Evolutionary conservation across 106 monocot genomes (phyloP).

Genomic region (Acanthochlamys bracteata): DNA sequence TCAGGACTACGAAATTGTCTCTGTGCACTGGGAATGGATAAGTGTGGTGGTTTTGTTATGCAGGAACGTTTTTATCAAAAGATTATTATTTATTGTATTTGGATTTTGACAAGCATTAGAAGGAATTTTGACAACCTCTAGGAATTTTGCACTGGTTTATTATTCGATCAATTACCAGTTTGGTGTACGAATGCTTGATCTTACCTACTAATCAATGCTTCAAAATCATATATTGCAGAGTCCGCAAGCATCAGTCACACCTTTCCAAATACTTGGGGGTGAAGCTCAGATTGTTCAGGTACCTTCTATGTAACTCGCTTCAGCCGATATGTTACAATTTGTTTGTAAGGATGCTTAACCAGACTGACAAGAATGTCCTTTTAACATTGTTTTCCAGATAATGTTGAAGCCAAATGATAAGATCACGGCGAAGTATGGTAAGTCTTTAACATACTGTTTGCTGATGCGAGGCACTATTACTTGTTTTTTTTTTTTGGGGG

Average conservation of each 20-base stretch:
- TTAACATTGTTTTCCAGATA: constrained; percentile 41
- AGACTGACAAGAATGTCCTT: neutral
- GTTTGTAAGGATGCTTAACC: neutral
- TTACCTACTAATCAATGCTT: neutral
- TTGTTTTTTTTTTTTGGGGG: neutral
- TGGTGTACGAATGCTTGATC: neutral
- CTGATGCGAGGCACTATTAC: neutral
- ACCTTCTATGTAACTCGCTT: neutral
- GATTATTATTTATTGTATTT: neutral
- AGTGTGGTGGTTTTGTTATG: neutral
- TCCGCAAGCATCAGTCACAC: constrained; percentile 46
- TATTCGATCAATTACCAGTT: neutral
- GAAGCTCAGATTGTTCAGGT: constrained; percentile 96
- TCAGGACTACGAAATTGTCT: too few relatives aligned
- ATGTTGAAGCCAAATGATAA: constrained; percentile 94
- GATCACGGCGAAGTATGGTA: constrained; percentile 82
- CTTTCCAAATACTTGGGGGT: constrained; percentile 94
- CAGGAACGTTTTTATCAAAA: neutral
- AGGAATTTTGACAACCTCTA: neutral
- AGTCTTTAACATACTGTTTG: neutral
- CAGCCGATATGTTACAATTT: neutral
- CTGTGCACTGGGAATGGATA: too few relatives aligned
- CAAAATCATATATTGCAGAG: constrained; percentile 35
- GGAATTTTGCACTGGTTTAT: neutral
- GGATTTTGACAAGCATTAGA: neutral